Evolutionary conservation across 768 basidiomycete genomes (phyloP).

Genomic region (Leccinellum luteum): DNA sequence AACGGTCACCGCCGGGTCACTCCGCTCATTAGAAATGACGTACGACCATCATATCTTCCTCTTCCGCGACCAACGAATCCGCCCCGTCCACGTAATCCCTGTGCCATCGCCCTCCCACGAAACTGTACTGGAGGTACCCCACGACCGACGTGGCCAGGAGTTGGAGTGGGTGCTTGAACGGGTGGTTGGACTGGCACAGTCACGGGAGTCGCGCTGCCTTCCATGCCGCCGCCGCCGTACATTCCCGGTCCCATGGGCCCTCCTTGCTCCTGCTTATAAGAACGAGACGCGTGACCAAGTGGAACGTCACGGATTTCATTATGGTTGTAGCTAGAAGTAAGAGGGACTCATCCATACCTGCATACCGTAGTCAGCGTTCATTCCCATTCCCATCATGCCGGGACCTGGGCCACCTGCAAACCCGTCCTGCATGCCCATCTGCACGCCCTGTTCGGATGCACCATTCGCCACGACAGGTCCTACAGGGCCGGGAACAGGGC

Average conservation of each 20-base stretch:
- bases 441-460: conserved; percentile 38
- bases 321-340: conserved; percentile 33
- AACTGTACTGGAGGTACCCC: conserved; percentile 39
- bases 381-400: conserved; percentile 70
- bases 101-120: conserved; percentile 43
- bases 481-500: conserved; percentile 33
- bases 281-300: conserved; percentile 22
- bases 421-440: conserved; percentile 42
- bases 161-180: conserved; percentile 30
- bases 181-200: conserved; percentile 39
- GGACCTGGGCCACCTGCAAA: conserved; percentile 43
- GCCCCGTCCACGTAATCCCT: conserved; percentile 44
- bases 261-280: conserved; percentile 50
- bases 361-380: conserved; percentile 68
- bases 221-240: conserved; percentile 57
- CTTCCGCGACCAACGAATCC: conserved; percentile 39
- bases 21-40: conserved; percentile 18
- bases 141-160: conserved; percentile 29
- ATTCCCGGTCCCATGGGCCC: conserved; percentile 63
- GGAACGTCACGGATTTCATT: conserved; percentile 36
- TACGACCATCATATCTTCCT: conserved; percentile 39
- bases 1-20: neutral
- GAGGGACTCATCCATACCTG: conserved; percentile 53
- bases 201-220: conserved; percentile 48
- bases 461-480: conserved; percentile 37